Conservation (phyloP, 23 red algal species). For the Chondrus crispus region DNA sequence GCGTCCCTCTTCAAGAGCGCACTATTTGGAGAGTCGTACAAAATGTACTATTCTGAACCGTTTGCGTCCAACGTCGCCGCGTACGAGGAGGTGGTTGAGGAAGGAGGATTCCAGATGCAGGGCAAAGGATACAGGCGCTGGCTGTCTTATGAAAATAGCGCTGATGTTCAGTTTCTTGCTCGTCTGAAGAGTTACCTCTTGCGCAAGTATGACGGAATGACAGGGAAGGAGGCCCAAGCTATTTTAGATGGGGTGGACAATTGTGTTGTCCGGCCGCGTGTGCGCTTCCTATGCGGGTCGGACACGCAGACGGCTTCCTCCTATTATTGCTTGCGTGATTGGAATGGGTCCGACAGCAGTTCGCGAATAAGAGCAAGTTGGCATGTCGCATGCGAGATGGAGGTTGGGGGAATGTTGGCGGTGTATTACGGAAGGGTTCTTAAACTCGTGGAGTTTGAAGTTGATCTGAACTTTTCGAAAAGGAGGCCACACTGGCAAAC, state of each 20-base stretch:
- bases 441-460: background rate
- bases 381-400: background rate
- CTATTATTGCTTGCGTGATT: no score
- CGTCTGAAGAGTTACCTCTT: background rate
- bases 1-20: background rate
- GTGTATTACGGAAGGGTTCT: background rate
- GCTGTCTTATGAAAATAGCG: no score
- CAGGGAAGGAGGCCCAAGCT: background rate
- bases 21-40: background rate
- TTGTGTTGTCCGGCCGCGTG: background rate
- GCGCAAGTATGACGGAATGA: background rate
- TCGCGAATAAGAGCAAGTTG: background rate
- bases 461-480: background rate
- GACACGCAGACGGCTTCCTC: no score
- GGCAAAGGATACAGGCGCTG: background rate
- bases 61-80: no score
- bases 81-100: background rate
- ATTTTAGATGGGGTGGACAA: background rate
- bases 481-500: background rate
- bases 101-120: background rate
- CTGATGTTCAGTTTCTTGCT: background rate
- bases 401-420: background rate
- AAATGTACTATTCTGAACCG: background rate
- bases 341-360: no score
- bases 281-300: no score